Percentiles rank a stretch among this genome's conserved stretches.
These are phyloP conservation scores for Lachnellula occidentalis DNA, from an alignment of 2,329 filamentous ascomycete genomes.

Conservation along the genomic window DNA sequence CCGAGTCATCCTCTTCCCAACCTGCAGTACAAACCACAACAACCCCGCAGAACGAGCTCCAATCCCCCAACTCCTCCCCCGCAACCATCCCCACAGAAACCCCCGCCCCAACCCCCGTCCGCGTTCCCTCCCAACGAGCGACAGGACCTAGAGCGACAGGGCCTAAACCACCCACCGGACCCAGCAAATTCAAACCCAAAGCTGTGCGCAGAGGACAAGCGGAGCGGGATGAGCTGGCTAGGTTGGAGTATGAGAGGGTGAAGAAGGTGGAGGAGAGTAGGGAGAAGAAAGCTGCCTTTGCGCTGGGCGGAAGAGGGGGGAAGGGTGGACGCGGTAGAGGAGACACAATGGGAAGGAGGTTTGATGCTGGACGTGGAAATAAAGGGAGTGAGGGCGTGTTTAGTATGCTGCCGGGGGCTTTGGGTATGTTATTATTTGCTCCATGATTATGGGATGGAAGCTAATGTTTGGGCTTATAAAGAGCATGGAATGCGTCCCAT, in stretches of 20 bases:
- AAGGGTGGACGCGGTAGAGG: conserved; percentile 26
- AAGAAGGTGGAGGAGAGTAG: conserved; percentile 12
- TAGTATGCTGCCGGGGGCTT: conserved; percentile 18
- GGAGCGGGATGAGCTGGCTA: conserved; percentile 24
- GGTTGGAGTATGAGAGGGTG: conserved; percentile 14
- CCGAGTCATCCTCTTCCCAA: conserved; percentile 1
- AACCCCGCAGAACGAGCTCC: conserved; percentile 11
- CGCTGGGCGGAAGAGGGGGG: conserved; percentile 15
- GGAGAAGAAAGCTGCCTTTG: conserved; percentile 2
- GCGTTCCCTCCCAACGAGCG: conserved; percentile 3
- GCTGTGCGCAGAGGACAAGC: conserved; percentile 23
- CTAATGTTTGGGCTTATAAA: not conserved
- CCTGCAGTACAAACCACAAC: conserved; percentile 1
- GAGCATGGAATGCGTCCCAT: conserved; percentile 1
- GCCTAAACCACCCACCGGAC: not conserved
- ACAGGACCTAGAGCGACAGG: not conserved
- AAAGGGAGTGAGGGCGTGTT: conserved; percentile 18
- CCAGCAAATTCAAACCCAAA: conserved; percentile 31
- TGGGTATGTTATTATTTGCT: conserved; percentile 17
- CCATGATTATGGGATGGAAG: not conserved
- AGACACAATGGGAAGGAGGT: conserved; percentile 29
- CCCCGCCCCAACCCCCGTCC: conserved; percentile 27
- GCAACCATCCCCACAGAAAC: conserved; percentile 26
- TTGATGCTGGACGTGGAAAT: conserved; percentile 7
- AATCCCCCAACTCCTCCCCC: conserved; percentile 28